Evolutionary conservation across 352 stramenopile genomes (phyloP).

Genomic region (Phytophthora ohioensis): DNA sequence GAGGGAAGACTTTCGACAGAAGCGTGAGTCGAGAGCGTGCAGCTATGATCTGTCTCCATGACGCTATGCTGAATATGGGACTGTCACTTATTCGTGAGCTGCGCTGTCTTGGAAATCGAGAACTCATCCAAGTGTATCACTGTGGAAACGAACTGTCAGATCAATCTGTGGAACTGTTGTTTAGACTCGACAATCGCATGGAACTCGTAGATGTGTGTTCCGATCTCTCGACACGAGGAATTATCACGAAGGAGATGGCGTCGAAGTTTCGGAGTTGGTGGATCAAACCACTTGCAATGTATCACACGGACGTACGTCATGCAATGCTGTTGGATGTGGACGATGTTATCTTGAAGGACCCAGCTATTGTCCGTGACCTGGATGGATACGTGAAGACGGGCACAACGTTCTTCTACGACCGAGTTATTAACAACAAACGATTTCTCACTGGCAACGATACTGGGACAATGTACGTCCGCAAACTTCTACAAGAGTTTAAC

Average conservation of each 20-base stretch:
- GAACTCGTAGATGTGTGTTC: slow-evolving; percentile 53
- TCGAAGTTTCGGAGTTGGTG: slow-evolving; percentile 48
- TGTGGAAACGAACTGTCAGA: slow-evolving; percentile 50
- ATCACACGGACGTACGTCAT: slow-evolving; percentile 46
- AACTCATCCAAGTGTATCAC: slow-evolving; percentile 41
- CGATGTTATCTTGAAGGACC: slow-evolving; percentile 58
- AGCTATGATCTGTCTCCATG: slow-evolving; percentile 40
- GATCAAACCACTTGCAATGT: slow-evolving; percentile 56
- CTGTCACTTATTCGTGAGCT: slow-evolving; percentile 46
- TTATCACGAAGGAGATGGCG: slow-evolving; percentile 23
- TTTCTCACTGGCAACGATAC: slow-evolving; percentile 54
- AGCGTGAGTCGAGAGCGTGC: slow-evolving; percentile 26
- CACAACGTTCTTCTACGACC: slow-evolving; percentile 75
- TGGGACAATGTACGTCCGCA: slow-evolving; percentile 42
- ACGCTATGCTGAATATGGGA: slow-evolving; percentile 47
- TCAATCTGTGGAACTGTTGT: slow-evolving; percentile 32
- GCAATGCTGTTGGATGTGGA: slow-evolving; percentile 61
- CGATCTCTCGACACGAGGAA: slow-evolving; percentile 27
- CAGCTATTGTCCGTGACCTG: slow-evolving; percentile 42
- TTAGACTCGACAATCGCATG: slow-evolving; percentile 37
- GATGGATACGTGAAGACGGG: slow-evolving; percentile 54
- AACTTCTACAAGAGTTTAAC: slow-evolving; percentile 54
- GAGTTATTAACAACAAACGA: slow-evolving; percentile 45
- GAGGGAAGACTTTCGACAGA: slow-evolving; percentile 24
- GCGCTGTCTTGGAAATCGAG: slow-evolving; percentile 30